Evolutionary conservation across 2,329 filamentous ascomycete genomes (phyloP).

Genomic region (Dothideomycetes sp.): DNA sequence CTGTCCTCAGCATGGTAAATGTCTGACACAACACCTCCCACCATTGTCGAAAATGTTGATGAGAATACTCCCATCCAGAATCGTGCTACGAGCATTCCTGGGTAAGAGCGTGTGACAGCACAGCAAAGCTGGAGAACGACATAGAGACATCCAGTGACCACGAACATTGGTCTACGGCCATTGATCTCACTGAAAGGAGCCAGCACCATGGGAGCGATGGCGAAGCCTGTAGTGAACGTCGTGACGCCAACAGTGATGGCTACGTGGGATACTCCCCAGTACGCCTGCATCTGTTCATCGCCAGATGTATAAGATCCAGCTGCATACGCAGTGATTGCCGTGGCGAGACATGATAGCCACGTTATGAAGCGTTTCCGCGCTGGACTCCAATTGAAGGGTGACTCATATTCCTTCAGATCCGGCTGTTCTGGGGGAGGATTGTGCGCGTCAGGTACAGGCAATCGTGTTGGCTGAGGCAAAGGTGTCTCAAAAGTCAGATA

Average conservation of each 20-base stretch:
- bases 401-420: conserved; percentile 52
- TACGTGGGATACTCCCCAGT: conserved; percentile 55
- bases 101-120: conserved; percentile 56
- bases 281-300: conserved; percentile 49
- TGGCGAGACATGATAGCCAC: conserved; percentile 64
- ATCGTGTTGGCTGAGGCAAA: conserved; percentile 36
- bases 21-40: conserved; percentile 84
- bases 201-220: conserved; percentile 72
- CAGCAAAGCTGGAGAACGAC: conserved; percentile 62
- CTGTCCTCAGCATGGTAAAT: conserved; percentile 68
- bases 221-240: conserved; percentile 72
- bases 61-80: conserved; percentile 70
- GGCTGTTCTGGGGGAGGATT: conserved; percentile 44
- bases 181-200: conserved; percentile 85
- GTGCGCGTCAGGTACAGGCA: conserved; percentile 21
- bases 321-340: conserved; percentile 66
- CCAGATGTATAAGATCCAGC: conserved; percentile 72
- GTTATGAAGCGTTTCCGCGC: conserved; percentile 61
- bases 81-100: conserved; percentile 63
- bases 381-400: conserved; percentile 64
- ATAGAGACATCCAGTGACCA: conserved; percentile 61
- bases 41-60: conserved; percentile 69
- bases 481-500: conserved; percentile 54
- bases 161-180: conserved; percentile 73
- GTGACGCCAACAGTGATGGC: conserved; percentile 68